These are phyloP conservation scores for Stramenopiles sp. DNA, from an alignment of 352 stramenopile genomes.

Conservation along the genomic window DNA sequence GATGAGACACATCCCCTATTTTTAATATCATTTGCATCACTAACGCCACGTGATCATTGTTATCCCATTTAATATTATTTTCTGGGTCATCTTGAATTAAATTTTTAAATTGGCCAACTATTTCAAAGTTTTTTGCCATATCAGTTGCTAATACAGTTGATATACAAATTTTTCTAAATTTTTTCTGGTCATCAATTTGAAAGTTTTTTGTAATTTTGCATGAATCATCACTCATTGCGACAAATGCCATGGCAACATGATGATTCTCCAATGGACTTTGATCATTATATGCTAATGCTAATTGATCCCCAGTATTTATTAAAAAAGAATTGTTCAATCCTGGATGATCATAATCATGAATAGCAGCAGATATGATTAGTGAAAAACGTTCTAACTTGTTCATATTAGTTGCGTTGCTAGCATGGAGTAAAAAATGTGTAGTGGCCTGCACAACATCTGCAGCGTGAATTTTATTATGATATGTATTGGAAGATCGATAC, in stretches of 20 bases:
- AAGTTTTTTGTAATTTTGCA: conserved; percentile 44
- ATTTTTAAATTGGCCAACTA: conserved; percentile 29
- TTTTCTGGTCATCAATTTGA: conserved; percentile 27
- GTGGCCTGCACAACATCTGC: conserved; percentile 44
- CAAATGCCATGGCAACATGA: conserved; percentile 28
- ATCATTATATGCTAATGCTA: conserved; percentile 76
- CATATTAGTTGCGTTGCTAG: background rate
- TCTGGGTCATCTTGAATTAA: background rate
- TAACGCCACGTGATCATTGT: background rate
- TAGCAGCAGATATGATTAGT: conserved; percentile 55
- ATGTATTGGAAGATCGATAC: conserved; percentile 26
- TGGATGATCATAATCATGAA: conserved; percentile 74
- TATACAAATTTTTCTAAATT: conserved; percentile 44
- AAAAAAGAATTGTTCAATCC: conserved; percentile 73
- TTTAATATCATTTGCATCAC: background rate
- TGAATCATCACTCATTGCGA: conserved; percentile 27
- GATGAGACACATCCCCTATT: background rate
- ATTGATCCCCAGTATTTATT: conserved; percentile 42
- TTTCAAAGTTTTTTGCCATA: conserved; percentile 41
- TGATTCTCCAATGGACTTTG: conserved; percentile 59
- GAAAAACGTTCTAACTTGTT: conserved; percentile 36
- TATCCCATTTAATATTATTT: background rate
- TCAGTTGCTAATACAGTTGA: conserved; percentile 55
- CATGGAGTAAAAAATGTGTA: conserved; percentile 35
- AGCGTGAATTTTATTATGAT: conserved; percentile 46